phyloP scores from a whole-genome alignment of 1,284 basidiomycete genomes.

The Garcileccinum viscosum region DNA sequence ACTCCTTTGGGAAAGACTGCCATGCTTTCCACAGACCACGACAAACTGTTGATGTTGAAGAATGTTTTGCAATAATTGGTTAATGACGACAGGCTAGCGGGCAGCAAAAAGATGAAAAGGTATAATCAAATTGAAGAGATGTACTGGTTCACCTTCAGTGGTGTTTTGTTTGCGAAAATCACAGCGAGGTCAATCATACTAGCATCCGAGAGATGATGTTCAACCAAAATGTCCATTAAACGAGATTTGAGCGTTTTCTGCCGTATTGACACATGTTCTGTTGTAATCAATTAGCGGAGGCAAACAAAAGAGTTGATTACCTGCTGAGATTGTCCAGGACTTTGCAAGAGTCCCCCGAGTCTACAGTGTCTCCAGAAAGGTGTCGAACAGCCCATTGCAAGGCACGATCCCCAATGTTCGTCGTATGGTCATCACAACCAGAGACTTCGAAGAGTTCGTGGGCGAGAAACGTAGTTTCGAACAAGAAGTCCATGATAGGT shows the following conservation, averaged over 20 bases:
- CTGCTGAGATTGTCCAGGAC: constrained; percentile 48
- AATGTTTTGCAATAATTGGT: constrained; percentile 67
- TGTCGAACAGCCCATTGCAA: constrained; percentile 56
- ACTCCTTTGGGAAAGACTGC: constrained; percentile 42
- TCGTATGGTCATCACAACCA: constrained; percentile 36
- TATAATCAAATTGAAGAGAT: constrained; percentile 2
- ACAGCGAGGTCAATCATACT: constrained; percentile 57
- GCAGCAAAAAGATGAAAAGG: not conserved
- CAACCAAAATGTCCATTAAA: constrained; percentile 74
- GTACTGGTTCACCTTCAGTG: constrained; percentile 36
- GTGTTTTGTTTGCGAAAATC: constrained; percentile 47
- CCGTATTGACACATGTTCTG: constrained; percentile 40
- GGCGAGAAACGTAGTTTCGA: constrained; percentile 40
- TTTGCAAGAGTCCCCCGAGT: constrained; percentile 20
- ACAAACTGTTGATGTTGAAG: constrained; percentile 48
- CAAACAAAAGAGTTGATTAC: constrained; percentile 22
- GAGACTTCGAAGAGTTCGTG: constrained; percentile 23
- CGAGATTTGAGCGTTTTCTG: constrained; percentile 56
- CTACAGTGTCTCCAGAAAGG: constrained; percentile 41
- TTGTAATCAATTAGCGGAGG: not conserved
- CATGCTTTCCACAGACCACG: constrained; percentile 43
- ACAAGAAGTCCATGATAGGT: constrained; percentile 25
- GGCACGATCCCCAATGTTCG: constrained; percentile 49
- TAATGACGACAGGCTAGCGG: constrained; percentile 37
- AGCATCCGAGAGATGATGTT: constrained; percentile 57